Evolutionary conservation across 371 early-diverging fungal genomes (phyloP).

Genomic region (Mortierella sp.): DNA sequence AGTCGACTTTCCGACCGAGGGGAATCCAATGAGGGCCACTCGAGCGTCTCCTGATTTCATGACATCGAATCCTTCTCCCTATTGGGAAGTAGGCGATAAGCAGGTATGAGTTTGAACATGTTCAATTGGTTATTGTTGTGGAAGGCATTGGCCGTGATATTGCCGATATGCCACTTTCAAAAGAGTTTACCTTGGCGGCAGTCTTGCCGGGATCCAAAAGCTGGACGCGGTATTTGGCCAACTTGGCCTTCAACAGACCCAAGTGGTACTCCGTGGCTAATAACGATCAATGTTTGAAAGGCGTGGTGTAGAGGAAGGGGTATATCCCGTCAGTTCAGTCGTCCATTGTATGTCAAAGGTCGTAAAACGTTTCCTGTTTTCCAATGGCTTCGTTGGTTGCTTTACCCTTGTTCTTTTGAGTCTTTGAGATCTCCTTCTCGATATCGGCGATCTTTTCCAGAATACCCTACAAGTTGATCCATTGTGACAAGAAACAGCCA

Average conservation of each 20-base stretch:
- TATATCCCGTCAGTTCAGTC: neutral
- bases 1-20: conserved; percentile 99
- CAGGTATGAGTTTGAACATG: no score
- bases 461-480: conserved; percentile 75
- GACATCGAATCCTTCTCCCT: conserved; percentile 98
- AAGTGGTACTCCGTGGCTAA: conserved; percentile 97
- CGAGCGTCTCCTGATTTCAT: conserved; percentile 99
- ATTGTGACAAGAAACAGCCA: neutral
- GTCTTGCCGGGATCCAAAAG: conserved; percentile 88
- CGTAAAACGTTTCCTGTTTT: no score
- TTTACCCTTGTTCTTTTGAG: conserved; percentile 82
- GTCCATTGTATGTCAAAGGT: neutral
- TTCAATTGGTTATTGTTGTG: no score
- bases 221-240: conserved; percentile 95
- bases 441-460: conserved; percentile 91
- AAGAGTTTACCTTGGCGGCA: conserved; percentile 87
- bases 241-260: conserved; percentile 98
- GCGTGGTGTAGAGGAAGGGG: neutral
- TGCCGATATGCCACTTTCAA: neutral
- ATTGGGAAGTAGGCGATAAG: no score
- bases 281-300: neutral
- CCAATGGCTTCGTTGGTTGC: neutral
- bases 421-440: conserved; percentile 76
- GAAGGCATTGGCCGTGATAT: neutral
- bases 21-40: conserved; percentile 99